Conservation (phyloP, 148 eudicot genomes). For the Persicaria tinctoria region DNA sequence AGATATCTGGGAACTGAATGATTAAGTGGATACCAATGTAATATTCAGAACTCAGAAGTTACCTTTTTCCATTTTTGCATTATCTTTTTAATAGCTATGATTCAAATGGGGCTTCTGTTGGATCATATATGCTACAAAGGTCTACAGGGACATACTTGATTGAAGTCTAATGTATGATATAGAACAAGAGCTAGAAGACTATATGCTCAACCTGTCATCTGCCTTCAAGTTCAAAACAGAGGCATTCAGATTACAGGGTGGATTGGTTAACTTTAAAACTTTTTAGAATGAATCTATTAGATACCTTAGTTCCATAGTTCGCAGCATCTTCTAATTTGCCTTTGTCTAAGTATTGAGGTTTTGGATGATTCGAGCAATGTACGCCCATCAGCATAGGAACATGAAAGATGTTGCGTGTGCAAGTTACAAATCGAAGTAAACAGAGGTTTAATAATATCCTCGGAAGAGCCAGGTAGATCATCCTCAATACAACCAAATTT, state of each 20-base stretch:
- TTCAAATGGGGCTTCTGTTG: not conserved
- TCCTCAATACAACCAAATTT: too few species aligned
- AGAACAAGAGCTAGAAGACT: slow-evolving; percentile 92
- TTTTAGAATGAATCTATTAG: not conserved
- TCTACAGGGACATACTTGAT: slow-evolving; percentile 53
- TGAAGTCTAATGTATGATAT: slow-evolving; percentile 91
- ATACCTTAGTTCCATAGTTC: slow-evolving; percentile 82
- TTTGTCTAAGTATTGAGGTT: slow-evolving; percentile 72
- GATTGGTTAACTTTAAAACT: not conserved
- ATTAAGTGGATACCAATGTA: not conserved
- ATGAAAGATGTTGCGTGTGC: slow-evolving; percentile 68
- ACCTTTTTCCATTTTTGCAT: not conserved
- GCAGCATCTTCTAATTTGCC: slow-evolving; percentile 96
- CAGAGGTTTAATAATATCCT: not conserved
- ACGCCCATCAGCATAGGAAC: slow-evolving; percentile 98
- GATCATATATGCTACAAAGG: not conserved
- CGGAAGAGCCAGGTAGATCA: too few species aligned
- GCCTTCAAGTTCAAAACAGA: slow-evolving; percentile 46
- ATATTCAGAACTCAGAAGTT: not conserved
- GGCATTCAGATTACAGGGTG: slow-evolving; percentile 12
- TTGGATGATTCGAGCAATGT: slow-evolving; percentile 83
- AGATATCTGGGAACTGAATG: not conserved
- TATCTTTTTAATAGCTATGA: not conserved
- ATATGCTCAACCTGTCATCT: slow-evolving; percentile 91
- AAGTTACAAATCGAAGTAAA: slow-evolving; percentile 17